A percentile compares a stretch with the other conserved stretches of the same genome.
phyloP scores from a whole-genome alignment of 1,139 yeast genomes.

The Scheffersomyces segobiensis region DNA sequence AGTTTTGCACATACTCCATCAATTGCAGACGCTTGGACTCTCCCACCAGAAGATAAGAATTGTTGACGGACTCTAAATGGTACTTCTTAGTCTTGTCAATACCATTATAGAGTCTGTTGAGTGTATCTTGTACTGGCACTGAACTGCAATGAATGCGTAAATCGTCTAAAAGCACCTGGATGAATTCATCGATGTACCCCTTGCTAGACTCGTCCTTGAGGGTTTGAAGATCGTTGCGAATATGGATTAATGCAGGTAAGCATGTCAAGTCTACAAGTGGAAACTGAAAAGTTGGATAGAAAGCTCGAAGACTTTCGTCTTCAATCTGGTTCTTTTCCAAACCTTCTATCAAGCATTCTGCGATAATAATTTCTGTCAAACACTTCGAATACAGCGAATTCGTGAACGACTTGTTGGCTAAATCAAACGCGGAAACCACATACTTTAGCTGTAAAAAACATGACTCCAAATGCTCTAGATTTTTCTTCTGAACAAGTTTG shows the following conservation, averaged over 20 bases:
- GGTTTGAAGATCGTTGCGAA: conserved; percentile 52
- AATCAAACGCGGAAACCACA: conserved; percentile 49
- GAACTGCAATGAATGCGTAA: conserved; percentile 56
- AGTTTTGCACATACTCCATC: conserved; percentile 49
- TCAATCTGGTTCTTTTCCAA: conserved; percentile 26
- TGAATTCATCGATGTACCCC: conserved; percentile 59
- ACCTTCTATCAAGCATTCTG: conserved; percentile 61
- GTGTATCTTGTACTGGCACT: conserved; percentile 49
- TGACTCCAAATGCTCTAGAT: conserved; percentile 63
- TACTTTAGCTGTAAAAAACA: conserved; percentile 63
- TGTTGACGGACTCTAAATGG: conserved; percentile 17
- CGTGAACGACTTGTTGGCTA: conserved; percentile 51
- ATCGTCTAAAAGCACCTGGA: conserved; percentile 58
- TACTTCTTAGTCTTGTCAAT: conserved; percentile 25
- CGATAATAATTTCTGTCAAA: conserved; percentile 55
- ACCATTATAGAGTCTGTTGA: conserved; percentile 47
- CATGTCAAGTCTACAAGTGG: conserved; percentile 52
- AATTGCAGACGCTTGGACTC: conserved; percentile 41
- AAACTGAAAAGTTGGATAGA: conserved; percentile 49
- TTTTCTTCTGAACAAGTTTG: conserved; percentile 54
- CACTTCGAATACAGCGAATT: conserved; percentile 40
- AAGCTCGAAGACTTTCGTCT: conserved; percentile 20
- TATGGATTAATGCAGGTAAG: conserved; percentile 58
- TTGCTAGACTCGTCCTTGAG: conserved; percentile 64
- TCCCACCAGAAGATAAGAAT: conserved; percentile 34